Conservation (phyloP, 192 early-diverging fungal genomes). For the Backusella liffmaniae region DNA sequence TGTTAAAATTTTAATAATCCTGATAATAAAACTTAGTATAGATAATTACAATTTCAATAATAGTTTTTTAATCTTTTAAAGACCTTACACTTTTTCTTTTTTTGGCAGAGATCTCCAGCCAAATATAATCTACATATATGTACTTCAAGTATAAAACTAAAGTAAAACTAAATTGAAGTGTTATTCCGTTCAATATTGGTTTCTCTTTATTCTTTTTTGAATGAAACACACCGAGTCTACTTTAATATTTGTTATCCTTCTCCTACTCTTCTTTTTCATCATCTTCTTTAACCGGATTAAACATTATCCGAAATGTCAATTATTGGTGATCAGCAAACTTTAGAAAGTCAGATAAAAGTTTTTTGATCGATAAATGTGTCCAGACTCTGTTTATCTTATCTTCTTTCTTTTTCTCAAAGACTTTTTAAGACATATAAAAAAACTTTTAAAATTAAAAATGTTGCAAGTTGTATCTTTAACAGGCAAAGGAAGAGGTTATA, state of each 20-base stretch:
- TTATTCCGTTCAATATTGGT: background rate
- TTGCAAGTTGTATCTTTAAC: background rate
- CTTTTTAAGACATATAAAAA: background rate
- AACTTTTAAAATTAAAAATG: background rate
- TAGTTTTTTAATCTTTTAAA: background rate
- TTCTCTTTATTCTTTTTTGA: background rate
- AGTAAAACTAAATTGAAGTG: background rate
- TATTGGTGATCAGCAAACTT: background rate
- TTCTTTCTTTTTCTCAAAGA: background rate
- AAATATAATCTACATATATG: no score
- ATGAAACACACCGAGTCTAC: background rate
- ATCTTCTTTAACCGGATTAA: background rate
- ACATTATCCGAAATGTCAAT: background rate
- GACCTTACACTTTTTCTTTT: background rate
- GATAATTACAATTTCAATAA: no score
- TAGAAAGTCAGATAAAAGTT: background rate
- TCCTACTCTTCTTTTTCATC: background rate
- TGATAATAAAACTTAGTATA: background rate
- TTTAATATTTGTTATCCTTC: background rate
- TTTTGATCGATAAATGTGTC: background rate
- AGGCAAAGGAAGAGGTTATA: constrained; percentile 26
- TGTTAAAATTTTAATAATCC: background rate
- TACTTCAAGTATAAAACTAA: background rate
- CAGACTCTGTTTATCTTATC: background rate
- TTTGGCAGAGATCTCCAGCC: background rate